phyloP scores from a whole-genome alignment of 2,329 filamentous ascomycete species.

The Emmonsia crescens region DNA sequence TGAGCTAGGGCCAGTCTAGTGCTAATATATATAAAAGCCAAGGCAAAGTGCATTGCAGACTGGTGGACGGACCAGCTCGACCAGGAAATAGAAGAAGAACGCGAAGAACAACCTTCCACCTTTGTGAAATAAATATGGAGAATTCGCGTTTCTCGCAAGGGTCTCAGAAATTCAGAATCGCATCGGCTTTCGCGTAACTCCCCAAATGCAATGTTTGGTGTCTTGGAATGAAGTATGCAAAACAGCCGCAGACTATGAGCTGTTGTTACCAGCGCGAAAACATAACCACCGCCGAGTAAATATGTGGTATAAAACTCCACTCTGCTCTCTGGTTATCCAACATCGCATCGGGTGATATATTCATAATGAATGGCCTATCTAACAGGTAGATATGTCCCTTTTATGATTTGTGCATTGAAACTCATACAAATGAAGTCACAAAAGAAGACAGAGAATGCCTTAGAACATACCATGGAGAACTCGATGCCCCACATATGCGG shows the following conservation, averaged over 20 bases:
- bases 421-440: background rate
- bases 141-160: background rate
- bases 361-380: too few species aligned
- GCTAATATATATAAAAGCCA: background rate
- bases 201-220: background rate
- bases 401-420: too few species aligned
- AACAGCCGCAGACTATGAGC: background rate
- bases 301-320: background rate
- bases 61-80: background rate
- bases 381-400: too few species aligned
- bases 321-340: too few species aligned
- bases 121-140: background rate
- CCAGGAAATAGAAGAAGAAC: background rate
- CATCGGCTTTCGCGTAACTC: background rate
- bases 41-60: background rate
- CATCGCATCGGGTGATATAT: too few species aligned
- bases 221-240: background rate
- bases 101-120: background rate
- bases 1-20: background rate
- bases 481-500: background rate
- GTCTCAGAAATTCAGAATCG: too few species aligned
- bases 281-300: background rate
- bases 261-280: background rate
- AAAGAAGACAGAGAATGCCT: background rate
- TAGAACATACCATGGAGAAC: background rate